phyloP scores from a whole-genome alignment of 2,329 filamentous ascomycete genomes.

The Trichoderma sp. region DNA sequence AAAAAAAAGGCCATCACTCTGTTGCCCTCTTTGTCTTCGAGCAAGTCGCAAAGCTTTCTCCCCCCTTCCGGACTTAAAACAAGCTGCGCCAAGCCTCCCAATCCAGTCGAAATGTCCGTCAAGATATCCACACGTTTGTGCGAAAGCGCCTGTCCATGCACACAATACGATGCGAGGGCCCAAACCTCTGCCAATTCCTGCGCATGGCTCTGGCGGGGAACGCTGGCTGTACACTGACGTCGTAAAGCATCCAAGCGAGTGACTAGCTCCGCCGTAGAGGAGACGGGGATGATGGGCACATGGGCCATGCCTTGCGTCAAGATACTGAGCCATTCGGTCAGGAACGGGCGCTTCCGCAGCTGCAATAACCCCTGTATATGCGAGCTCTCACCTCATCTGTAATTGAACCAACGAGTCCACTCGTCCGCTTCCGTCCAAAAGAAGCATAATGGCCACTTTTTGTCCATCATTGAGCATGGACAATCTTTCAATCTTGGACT shows the following conservation, averaged over 20 bases:
- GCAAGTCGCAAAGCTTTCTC: conserved; percentile 30
- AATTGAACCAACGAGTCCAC: conserved; percentile 44
- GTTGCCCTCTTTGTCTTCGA: conserved; percentile 36
- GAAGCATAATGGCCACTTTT: conserved; percentile 47
- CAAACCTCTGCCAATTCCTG: conserved; percentile 1
- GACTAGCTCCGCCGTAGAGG: conserved; percentile 40
- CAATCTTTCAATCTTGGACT: conserved; percentile 44
- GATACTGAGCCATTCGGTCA: conserved; percentile 31
- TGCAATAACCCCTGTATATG: not conserved
- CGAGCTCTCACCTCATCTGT: conserved; percentile 45
- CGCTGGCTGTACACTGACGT: conserved; percentile 29
- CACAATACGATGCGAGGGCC: conserved; percentile 32
- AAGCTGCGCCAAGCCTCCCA: conserved; percentile 34
- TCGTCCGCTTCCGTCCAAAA: conserved; percentile 40
- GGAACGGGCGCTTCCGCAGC: not conserved
- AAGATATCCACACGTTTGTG: conserved; percentile 34
- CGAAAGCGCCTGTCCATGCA: conserved; percentile 34
- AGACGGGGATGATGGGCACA: conserved; percentile 48
- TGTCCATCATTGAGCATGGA: conserved; percentile 43
- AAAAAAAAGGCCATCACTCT: conserved; percentile 39
- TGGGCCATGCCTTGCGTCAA: conserved; percentile 37
- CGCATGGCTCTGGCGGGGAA: not conserved
- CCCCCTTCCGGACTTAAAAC: conserved; percentile 28
- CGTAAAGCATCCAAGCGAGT: conserved; percentile 43
- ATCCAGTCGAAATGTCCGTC: conserved; percentile 33